Evolutionary conservation across 495 filamentous ascomycete genomes (phyloP), one percentile per base, ranked within the genome.

Genomic region (Penicillium parvum): DNA sequence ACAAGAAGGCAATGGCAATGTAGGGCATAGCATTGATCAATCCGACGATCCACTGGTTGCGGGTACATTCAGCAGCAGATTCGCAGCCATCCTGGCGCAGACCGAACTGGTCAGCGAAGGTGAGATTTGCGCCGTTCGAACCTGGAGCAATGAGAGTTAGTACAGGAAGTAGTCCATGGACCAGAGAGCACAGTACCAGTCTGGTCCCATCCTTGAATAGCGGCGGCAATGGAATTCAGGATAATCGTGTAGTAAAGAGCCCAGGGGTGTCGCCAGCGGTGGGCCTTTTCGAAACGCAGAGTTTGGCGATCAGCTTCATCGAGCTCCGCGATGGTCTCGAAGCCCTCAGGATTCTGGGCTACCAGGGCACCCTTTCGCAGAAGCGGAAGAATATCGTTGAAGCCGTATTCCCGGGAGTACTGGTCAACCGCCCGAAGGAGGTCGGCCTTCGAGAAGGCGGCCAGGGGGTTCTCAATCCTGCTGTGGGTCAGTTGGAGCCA

Each of bases 71-170:
- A 7, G 49, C 49, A 2, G 34, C n/a, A n/a, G n/a, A n/a, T n/a
- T n/a, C n/a, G n/a, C n/a, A n/a, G n/a, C n/a, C n/a, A 11, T 50
- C 43, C 3, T 52, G 66, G 32, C 78, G 81, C 47, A 70, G 41
- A 57, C 66, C 67, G 33, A 79, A 74, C 6, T 59, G 62, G 0
- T 51, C 38, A 4, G 77, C 78, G 60, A 86, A 88, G 38, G 75
- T 77, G 48, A 89, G 68, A 45, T 82, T 88, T 19, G 85, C 85
- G 33, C 85, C 85, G 52, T 88, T 89, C 2, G 76, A 78, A n/a
- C 84, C 61, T 65, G 60, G 4, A 50, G 14, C n/a, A n/a, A n/a
- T n/a, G n/a, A n/a, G n/a, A n/a, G n/a, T n/a, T n/a, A n/a, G n/a
- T n/a, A n/a, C n/a, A n/a, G n/a, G n/a, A n/a, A n/a, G n/a, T n/a